Conservation (phyloP, 495 filamentous ascomycete genomes). For the Neurospora tetrasperma region DNA sequence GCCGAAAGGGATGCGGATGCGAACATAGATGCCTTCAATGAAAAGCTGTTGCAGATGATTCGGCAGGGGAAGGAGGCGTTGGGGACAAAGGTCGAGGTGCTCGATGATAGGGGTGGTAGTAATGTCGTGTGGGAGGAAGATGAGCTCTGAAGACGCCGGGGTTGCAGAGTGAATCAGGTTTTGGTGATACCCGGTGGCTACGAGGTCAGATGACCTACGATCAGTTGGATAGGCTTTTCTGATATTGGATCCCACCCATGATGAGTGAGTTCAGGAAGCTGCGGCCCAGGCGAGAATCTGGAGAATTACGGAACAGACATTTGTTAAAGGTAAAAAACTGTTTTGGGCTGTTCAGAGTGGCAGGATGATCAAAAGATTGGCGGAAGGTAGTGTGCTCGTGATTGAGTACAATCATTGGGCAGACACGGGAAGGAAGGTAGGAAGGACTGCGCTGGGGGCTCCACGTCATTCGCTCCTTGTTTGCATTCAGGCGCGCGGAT, state of each 20-base stretch:
- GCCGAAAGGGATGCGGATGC: slow-evolving; percentile 72
- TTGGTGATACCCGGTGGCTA: neutral
- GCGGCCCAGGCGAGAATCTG: neutral
- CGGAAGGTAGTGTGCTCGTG: neutral
- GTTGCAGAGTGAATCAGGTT: neutral
- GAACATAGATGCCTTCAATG: slow-evolving; percentile 66
- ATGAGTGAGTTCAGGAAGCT: neutral
- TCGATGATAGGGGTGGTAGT: slow-evolving; percentile 40
- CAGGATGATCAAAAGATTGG: neutral
- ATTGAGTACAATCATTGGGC: neutral
- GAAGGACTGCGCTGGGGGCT: neutral
- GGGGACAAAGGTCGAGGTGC: slow-evolving; percentile 65
- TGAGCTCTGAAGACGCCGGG: slow-evolving; percentile 4
- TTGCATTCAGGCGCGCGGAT: neutral
- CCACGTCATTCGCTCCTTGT: neutral
- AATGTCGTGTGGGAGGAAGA: slow-evolving; percentile 31
- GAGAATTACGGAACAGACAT: neutral
- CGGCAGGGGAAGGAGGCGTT: slow-evolving; percentile 78
- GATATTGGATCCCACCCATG: neutral
- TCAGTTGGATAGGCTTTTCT: neutral
- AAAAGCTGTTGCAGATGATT: slow-evolving; percentile 74
- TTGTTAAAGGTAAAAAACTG: neutral
- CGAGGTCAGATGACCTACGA: neutral
- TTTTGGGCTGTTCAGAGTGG: neutral
- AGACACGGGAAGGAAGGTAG: neutral